Evolutionary conservation across 2,329 filamentous ascomycete genomes (phyloP), one percentile per base, ranked within the genome.

Genomic region (Septoria petroselini): DNA sequence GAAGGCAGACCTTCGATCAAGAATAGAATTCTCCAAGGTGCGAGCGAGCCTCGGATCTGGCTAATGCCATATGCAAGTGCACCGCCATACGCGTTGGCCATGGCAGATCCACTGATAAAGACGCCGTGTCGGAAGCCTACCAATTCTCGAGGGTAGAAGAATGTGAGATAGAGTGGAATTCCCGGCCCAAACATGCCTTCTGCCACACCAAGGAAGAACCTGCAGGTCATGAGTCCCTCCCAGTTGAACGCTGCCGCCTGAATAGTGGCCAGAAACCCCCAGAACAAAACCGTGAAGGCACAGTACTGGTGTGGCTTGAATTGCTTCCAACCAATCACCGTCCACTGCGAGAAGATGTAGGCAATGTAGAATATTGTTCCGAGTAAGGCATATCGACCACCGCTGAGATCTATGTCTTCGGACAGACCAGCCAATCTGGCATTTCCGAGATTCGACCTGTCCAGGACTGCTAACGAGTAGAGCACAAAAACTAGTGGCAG

Each of bases 31-130:
- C 81, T 76, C 86, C 85, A 89, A 49, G 76, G 79, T 2, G 79
- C 75, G 35, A 87, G 66, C 12, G 71, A 64, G 2, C 74, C 71
- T 58, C 77, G 73, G 9, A 82, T 80, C 21, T 79, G 78, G 7
- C 81, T 82, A 62, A 87, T 84, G 3, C 76, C 80, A 50, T 82
- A 85, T 1, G 82, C 82, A 7, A 77, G 63, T 3, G 81, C 82
- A 2, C 83, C 83, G 0, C 88, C 87, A 64, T 94, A 91, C 1
- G 83, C 84, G 34, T 88, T 93, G 1, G 89, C 88, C 3, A 95
- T 76, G 1, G 84, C 83, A 0, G 83, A 82, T 3, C 71, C 71
- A 8, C 64, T 63, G 18, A 73, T 53, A 54, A 82, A 83, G 17
- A 83, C 62, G 2, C 79, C 80, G 43, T 75, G 75, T 2, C 80